A percentile compares a stretch with the other conserved stretches of the same genome.
Evolutionary conservation across 345 rosid species (phyloP).

Genomic region (Bruguiera parviflora): DNA sequence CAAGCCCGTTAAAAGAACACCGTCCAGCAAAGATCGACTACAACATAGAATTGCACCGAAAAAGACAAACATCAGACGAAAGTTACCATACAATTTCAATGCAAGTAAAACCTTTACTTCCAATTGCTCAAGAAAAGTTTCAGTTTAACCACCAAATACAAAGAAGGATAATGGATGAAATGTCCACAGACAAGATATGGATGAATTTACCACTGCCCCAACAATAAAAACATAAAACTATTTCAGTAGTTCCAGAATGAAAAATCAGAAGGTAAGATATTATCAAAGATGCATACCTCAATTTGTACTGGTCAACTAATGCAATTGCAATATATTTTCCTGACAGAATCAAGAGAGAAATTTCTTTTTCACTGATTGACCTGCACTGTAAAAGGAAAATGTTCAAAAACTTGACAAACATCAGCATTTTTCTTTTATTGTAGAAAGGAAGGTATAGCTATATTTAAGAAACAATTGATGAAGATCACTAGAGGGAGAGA

Average conservation of each 20-base stretch:
- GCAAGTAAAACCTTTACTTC: too few species aligned
- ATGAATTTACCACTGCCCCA: too few species aligned
- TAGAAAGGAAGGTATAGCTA: not conserved
- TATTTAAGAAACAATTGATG: too few species aligned
- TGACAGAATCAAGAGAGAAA: slow-evolving; percentile 64
- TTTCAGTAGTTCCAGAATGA: not conserved
- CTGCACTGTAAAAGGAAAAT: slow-evolving; percentile 73
- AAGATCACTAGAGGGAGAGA: too few species aligned
- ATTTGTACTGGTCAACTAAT: slow-evolving; percentile 82
- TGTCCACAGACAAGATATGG: too few species aligned
- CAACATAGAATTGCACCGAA: slow-evolving; percentile 7
- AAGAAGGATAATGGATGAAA: too few species aligned
- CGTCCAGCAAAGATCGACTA: slow-evolving; percentile 68
- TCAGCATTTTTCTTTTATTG: not conserved
- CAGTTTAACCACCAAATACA: too few species aligned
- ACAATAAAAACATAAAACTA: not conserved
- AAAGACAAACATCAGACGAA: too few species aligned
- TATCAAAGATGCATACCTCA: slow-evolving; percentile 46
- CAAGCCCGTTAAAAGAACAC: slow-evolving; percentile 51
- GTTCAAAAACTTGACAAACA: slow-evolving; percentile 27
- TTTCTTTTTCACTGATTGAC: slow-evolving; percentile 62
- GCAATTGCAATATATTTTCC: slow-evolving; percentile 87
- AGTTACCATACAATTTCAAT: too few species aligned
- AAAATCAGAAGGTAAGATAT: slow-evolving; percentile 13
- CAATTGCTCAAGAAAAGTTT: too few species aligned